Conservation (phyloP, 208 protist genomes). For the Leishmania braziliensis region DNA sequence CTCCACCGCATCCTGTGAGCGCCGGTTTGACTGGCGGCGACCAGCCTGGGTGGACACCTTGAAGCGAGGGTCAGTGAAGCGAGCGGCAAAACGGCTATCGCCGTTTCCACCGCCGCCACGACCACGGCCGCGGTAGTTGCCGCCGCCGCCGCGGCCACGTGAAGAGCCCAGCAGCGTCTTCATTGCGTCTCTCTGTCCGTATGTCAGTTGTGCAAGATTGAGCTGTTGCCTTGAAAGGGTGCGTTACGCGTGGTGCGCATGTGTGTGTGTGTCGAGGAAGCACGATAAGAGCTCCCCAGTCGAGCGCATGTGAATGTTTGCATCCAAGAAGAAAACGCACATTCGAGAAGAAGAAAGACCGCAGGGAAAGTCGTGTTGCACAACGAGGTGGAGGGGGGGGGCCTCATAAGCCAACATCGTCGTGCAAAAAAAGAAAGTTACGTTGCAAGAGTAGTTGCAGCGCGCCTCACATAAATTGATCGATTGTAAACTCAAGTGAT, state of each 20-base stretch:
- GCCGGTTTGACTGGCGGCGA: conserved; percentile 7
- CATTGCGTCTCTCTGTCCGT: conserved; percentile 33
- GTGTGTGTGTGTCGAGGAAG: not conserved
- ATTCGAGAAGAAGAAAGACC: too few species aligned
- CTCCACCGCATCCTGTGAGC: conserved; percentile 19
- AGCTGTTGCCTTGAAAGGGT: not conserved
- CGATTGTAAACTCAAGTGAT: not conserved
- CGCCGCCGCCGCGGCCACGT: conserved; percentile 39
- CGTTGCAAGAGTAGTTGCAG: not conserved
- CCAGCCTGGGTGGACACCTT: conserved; percentile 41
- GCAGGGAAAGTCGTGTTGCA: not conserved
- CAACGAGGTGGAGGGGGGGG: not conserved
- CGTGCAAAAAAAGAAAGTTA: not conserved
- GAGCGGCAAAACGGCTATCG: conserved; percentile 77
- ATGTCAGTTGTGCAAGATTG: not conserved
- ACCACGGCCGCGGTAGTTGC: conserved; percentile 41
- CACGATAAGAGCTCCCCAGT: not conserved
- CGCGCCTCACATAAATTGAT: not conserved
- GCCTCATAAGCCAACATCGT: not conserved
- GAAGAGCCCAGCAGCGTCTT: conserved; percentile 73
- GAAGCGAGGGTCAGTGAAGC: conserved; percentile 91
- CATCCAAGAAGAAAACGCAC: not conserved
- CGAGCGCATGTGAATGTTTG: not conserved
- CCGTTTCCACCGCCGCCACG: conserved; percentile 29
- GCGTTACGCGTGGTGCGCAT: not conserved